phyloP scores from a whole-genome alignment of 164 flowering plant genomes.

The Macadamia tetraphylla region DNA sequence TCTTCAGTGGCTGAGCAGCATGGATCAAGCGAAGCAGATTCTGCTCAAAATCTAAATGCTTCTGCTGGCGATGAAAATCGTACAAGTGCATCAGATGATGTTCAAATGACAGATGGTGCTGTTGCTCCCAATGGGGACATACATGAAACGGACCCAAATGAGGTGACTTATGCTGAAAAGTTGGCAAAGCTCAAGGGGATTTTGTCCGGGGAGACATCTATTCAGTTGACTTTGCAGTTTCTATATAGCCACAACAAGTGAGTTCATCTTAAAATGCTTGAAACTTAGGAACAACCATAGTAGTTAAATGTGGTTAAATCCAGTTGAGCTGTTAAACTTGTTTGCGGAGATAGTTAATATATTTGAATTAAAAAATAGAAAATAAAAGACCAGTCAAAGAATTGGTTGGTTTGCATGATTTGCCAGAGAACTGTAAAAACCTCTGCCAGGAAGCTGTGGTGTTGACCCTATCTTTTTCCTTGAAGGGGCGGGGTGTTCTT shows the following conservation, averaged over 20 bases:
- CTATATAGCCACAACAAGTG: slow-evolving; percentile 83
- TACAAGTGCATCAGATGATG: slow-evolving; percentile 41
- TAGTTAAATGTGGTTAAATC: too few species aligned
- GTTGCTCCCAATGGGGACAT: slow-evolving; percentile 21
- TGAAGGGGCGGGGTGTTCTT: too few species aligned
- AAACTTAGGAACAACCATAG: too few species aligned
- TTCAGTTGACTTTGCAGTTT: slow-evolving; percentile 77
- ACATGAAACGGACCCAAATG: slow-evolving; percentile 40
- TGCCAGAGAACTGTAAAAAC: too few species aligned
- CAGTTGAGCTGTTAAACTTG: too few species aligned
- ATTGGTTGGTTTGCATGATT: too few species aligned
- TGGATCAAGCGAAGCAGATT: slow-evolving; percentile 24
- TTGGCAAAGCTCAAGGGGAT: slow-evolving; percentile 61
- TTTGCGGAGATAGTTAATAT: too few species aligned
- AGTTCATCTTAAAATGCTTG: slow-evolving; percentile 8
- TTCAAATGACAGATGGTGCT: slow-evolving; percentile 60
- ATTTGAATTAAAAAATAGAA: too few species aligned
- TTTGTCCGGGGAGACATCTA: slow-evolving; percentile 81
- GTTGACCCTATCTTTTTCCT: too few species aligned
- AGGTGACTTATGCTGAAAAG: slow-evolving; percentile 54
- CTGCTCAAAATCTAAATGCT: slow-evolving; percentile 35
- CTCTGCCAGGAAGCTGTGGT: too few species aligned
- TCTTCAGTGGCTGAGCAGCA: slow-evolving; percentile 32
- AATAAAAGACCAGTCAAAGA: too few species aligned
- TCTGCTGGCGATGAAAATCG: slow-evolving; percentile 32